Evolutionary conservation across 2,329 filamentous ascomycete genomes (phyloP), one percentile per base, ranked within the genome.

Genomic region (Aaosphaeria pasadenensis): DNA sequence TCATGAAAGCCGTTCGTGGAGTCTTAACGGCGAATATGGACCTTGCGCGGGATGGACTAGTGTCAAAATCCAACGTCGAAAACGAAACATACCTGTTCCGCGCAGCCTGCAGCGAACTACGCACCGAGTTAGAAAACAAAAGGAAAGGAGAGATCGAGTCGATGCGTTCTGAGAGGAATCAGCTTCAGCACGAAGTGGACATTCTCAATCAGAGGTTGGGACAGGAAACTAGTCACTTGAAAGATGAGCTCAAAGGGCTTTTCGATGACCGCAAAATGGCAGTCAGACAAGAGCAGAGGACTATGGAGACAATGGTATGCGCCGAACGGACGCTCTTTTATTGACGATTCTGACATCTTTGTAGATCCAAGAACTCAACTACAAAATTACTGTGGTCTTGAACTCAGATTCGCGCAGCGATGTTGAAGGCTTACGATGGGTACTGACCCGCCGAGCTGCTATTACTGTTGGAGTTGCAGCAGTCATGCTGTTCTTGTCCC

Each of bases 241-340:
- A 89, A 60, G 92, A 99, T 65, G 89, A 91, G 47, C 80, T 97
- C n/a, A 90, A 91, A 67, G 92, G 90, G 48, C 87, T 96, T 80
- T 96, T 97, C 68, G 92, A 97, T 64, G 92, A 99, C 67, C 84
- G 95, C 39, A 94, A 92, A 68, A 95, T 97, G 88, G 83, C 84
- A 2, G 91, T 95, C 1, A 78, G 91, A 46, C 88, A 92, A 70
- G 89, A 96, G 69, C 91, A 96, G 71, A 86, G 91, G 64, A 79
- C 80, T 5, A 87, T 89, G 63, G 92, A 97, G 65, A 88, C 87
- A 44, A 86, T 86, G 59, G 86, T 90, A 74, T 17, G 47, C 42
- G 30, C 43, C 43, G 11, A 17, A 4, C 31, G 36, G 13, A n/a
- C 30, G 13, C 35, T 36, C 30, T 7, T 11, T 36, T 17, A n/a